A percentile compares a stretch with the other conserved stretches of the same genome.
These are phyloP conservation scores for Nakaseomyces sp. DNA, from an alignment of 1,139 yeast genomes.

Conservation along the genomic window DNA sequence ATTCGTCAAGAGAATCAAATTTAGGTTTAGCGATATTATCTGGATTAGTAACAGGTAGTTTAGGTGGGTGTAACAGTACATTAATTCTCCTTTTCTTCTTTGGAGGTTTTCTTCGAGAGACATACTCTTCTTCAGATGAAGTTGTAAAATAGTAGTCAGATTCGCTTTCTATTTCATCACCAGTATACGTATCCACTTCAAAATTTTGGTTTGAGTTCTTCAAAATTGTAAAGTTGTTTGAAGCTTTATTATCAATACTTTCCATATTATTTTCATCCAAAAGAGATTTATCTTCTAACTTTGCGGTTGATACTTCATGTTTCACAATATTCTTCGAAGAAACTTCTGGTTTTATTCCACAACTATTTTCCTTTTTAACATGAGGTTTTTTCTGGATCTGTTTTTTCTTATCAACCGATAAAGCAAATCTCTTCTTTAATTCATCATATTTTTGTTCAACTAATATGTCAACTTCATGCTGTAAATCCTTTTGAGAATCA, in stretches of 20 bases:
- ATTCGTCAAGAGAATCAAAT: conserved; percentile 35
- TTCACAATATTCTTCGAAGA: not conserved
- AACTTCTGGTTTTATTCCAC: not conserved
- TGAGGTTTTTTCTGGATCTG: not conserved
- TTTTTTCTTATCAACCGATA: not conserved
- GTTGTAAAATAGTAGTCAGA: conserved; percentile 25
- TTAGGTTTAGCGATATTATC: conserved; percentile 46
- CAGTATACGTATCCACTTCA: too few relatives aligned
- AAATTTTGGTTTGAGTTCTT: not conserved
- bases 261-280: not conserved
- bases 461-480: not conserved
- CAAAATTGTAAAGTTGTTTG: too few relatives aligned
- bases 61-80: conserved; percentile 44
- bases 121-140: conserved; percentile 25
- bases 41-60: conserved; percentile 68
- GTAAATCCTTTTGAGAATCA: not conserved
- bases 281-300: not conserved
- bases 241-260: too few relatives aligned
- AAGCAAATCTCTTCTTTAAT: not conserved
- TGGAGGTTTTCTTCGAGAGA: conserved; percentile 13
- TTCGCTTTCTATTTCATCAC: not conserved
- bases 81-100: conserved; percentile 18
- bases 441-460: not conserved
- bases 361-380: not conserved
- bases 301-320: not conserved